These are phyloP conservation scores for Austroboletus niveus DNA, from an alignment of 1,284 basidiomycete genomes.

Conservation along the genomic window DNA sequence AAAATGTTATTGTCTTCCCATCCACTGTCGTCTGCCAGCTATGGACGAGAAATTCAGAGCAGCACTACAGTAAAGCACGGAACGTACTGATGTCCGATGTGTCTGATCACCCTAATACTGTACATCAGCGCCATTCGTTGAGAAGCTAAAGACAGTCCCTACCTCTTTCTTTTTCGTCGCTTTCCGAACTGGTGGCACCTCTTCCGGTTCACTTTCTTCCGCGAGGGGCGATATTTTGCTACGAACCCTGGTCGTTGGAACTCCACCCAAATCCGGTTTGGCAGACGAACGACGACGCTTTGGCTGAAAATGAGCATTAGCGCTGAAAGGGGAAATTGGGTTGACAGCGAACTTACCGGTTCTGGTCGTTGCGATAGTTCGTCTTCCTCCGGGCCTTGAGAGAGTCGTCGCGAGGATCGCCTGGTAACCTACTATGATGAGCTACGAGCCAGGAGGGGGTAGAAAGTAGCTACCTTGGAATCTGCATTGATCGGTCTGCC, in stretches of 20 bases:
- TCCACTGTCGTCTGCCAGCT: constrained; percentile 61
- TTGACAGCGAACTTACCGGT: constrained; percentile 39
- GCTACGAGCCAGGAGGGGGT: background rate
- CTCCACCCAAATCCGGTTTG: constrained; percentile 60
- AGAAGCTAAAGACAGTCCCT: constrained; percentile 13
- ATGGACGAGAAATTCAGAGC: background rate
- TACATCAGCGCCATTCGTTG: background rate
- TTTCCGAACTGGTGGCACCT: constrained; percentile 59
- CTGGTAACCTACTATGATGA: constrained; percentile 27
- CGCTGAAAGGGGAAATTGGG: constrained; percentile 1
- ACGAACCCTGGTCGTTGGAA: constrained; percentile 40
- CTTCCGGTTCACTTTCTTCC: constrained; percentile 78
- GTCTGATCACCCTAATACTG: constrained; percentile 46
- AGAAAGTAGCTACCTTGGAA: constrained; percentile 40
- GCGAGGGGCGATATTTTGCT: constrained; percentile 45
- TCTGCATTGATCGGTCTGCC: constrained; percentile 56
- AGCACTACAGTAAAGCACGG: background rate
- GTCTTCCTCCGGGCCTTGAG: constrained; percentile 45
- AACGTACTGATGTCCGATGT: constrained; percentile 50
- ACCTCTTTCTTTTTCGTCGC: constrained; percentile 60
- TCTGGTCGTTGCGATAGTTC: constrained; percentile 43
- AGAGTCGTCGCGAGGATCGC: constrained; percentile 45
- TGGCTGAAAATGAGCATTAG: constrained; percentile 36
- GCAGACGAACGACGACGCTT: constrained; percentile 68
- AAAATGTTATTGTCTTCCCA: constrained; percentile 87